These are phyloP conservation scores for Chlorella sp. DNA, from an alignment of 139 green algal genomes.

Conservation along the genomic window DNA sequence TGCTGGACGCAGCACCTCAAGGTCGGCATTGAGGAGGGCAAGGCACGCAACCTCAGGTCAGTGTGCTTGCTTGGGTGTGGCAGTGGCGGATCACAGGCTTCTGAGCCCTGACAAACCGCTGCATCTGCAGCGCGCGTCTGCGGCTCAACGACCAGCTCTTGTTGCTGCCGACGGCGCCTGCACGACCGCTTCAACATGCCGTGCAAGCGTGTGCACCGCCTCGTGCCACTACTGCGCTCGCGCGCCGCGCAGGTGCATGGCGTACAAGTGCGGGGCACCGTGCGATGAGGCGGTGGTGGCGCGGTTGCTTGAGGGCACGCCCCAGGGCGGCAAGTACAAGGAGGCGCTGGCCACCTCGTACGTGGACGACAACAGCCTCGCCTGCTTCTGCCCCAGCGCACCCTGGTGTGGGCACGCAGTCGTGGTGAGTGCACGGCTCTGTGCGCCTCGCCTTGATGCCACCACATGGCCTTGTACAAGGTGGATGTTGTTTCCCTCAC, in stretches of 20 bases:
- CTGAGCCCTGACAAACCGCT: no score
- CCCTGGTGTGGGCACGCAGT: constrained; percentile 66
- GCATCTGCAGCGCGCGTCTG: no score
- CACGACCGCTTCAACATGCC: no score
- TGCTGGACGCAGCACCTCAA: constrained; percentile 80
- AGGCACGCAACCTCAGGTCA: constrained; percentile 35
- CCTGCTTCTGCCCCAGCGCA: constrained; percentile 44
- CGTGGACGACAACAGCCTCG: constrained; percentile 56
- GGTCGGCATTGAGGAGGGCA: constrained; percentile 67
- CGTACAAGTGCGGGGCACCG: constrained; percentile 56
- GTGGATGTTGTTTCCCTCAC: no score
- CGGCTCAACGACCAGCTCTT: no score
- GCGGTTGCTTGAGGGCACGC: constrained; percentile 26
- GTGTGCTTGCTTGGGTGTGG: no score
- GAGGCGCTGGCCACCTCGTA: constrained; percentile 52
- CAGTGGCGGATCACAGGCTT: no score
- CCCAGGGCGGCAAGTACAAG: constrained; percentile 47
- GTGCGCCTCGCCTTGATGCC: no score
- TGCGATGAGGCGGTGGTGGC: constrained; percentile 70
- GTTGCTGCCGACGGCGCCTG: no score
- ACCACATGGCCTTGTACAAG: no score
- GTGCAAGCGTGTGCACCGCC: background rate
- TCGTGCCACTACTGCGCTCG: background rate
- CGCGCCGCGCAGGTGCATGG: constrained; percentile 59
- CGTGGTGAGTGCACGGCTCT: constrained; percentile 36